Evolutionary conservation across 2,329 filamentous ascomycete species (phyloP).

Genomic region (Plenodomus lindquistii): DNA sequence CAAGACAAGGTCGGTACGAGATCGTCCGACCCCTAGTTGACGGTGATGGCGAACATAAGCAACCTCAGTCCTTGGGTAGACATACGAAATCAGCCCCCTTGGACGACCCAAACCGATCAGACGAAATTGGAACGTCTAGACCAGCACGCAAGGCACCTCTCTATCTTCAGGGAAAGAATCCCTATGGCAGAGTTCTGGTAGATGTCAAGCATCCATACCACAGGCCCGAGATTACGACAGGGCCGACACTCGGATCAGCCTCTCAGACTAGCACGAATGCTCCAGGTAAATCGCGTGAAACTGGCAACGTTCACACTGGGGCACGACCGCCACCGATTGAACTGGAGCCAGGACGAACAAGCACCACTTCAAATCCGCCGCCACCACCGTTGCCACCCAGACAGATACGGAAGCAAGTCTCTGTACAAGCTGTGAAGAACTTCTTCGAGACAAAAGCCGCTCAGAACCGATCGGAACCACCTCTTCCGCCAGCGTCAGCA

Average conservation of each 20-base stretch:
- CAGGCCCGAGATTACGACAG: slow-evolving; percentile 7
- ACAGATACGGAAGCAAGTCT: slow-evolving; percentile 17
- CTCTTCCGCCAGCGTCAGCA: slow-evolving; percentile 13
- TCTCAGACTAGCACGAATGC: slow-evolving; percentile 26
- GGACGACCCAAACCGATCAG: slow-evolving; percentile 6
- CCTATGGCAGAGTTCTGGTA: slow-evolving; percentile 37
- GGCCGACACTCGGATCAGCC: slow-evolving; percentile 12
- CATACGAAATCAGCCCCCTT: slow-evolving; percentile 9
- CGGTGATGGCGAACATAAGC: slow-evolving; percentile 5
- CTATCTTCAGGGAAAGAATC: slow-evolving; percentile 38
- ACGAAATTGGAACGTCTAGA: slow-evolving; percentile 6
- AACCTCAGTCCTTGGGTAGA: slow-evolving; percentile 7
- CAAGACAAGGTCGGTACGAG: slow-evolving; percentile 15
- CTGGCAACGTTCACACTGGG: neutral
- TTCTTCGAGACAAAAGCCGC: slow-evolving; percentile 36
- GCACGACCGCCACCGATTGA: slow-evolving; percentile 10
- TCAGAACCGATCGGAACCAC: slow-evolving; percentile 12
- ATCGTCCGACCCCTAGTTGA: slow-evolving; percentile 2
- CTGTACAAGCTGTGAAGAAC: slow-evolving; percentile 31
- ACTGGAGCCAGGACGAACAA: slow-evolving; percentile 11
- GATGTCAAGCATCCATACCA: slow-evolving; percentile 25
- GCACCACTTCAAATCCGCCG: slow-evolving; percentile 5
- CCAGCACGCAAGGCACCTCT: slow-evolving; percentile 25
- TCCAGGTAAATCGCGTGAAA: slow-evolving; percentile 9
- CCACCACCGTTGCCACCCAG: slow-evolving; percentile 5